phyloP scores from a whole-genome alignment of 305 asterid genomes.

The Fraxinus greggii region DNA sequence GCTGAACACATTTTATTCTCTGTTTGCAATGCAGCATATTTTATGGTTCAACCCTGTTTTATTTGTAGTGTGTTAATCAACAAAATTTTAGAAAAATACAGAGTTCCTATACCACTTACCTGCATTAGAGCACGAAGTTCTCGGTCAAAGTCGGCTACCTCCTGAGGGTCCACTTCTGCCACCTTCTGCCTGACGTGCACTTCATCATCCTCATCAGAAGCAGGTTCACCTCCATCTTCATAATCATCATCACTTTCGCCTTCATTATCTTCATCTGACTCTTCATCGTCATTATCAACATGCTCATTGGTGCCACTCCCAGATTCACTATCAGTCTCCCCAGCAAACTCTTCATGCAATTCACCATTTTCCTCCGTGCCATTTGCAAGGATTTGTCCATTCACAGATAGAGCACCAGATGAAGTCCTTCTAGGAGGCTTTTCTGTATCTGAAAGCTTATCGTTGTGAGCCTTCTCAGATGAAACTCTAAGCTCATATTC shows the following conservation, averaged over 20 bases:
- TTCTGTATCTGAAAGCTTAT: conserved; percentile 56
- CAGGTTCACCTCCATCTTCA: conserved; percentile 64
- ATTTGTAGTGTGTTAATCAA: neutral
- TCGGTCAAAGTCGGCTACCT: conserved; percentile 86
- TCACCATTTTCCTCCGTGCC: conserved; percentile 73
- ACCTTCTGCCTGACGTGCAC: conserved; percentile 90
- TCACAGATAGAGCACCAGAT: conserved; percentile 47
- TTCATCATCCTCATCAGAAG: conserved; percentile 87
- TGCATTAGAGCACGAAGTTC: conserved; percentile 95
- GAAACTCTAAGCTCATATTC: conserved; percentile 75
- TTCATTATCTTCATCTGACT: conserved; percentile 66
- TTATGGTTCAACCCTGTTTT: neutral
- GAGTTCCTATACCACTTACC: conserved; percentile 41
- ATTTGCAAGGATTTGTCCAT: conserved; percentile 57
- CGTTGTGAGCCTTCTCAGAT: conserved; percentile 63
- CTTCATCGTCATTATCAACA: conserved; percentile 62
- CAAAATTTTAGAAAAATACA: neutral
- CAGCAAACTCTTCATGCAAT: conserved; percentile 54
- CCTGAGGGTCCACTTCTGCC: conserved; percentile 79
- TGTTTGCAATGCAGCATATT: conserved; percentile 9
- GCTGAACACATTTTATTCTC: neutral
- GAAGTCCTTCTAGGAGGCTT: conserved; percentile 48
- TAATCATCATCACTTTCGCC: conserved; percentile 80
- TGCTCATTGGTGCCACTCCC: conserved; percentile 75
- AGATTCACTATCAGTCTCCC: conserved; percentile 80